Base-by-base conservation (phyloP, 148 eudicot species). In the Chenopodium quinoa region DNA sequence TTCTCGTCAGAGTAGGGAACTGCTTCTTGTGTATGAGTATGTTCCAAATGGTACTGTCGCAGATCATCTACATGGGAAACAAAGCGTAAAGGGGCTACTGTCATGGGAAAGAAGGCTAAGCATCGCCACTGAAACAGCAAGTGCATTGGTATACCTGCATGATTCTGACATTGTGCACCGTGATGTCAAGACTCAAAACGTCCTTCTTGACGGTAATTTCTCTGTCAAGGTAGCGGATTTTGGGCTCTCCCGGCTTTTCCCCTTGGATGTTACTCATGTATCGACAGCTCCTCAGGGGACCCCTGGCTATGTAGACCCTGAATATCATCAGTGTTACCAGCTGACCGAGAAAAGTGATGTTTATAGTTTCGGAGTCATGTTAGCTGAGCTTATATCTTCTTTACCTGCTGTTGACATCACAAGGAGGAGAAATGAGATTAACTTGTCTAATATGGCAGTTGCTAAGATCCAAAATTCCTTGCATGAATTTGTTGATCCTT, bases 21-120 rank as follows among this genome's bases (percentile, higher is more conserved):
- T 93, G 4, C 84, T 93, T 12, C 97, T 93, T 9, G 95, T 93
- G 16, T 93, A 93, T 40, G 97, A 93, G 60, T 93, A 86, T 72
- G 80, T 93, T 46, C 77, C 90, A 17, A 93, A 93, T 66, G 97
- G 97, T 31, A 93, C 97, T 0, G 91, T 93, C 0, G 96, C 95
- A 0, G 97, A 93, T 75, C 97, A 93, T 73, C 93, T 93, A 25
- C 91, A 91, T 56, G 92, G 94, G 0, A 77, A 48, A 29, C 73
- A 76, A 19, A 56, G 80, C 3, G 25, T 76, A 27, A 62, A 80
- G 0, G 78, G 84, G 29, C n/a, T 63, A 3, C 82, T 85, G 4
- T 25, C 90, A 0, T 92, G 93, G 95, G 32, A 70, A 4, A 81
- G 79, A 48, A 79, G 95, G 44, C 67, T 92, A 77, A 86, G 78